These are phyloP conservation scores for Metschnikowia noctiluminum DNA, from an alignment of 805 yeast species.

Conservation along the genomic window DNA sequence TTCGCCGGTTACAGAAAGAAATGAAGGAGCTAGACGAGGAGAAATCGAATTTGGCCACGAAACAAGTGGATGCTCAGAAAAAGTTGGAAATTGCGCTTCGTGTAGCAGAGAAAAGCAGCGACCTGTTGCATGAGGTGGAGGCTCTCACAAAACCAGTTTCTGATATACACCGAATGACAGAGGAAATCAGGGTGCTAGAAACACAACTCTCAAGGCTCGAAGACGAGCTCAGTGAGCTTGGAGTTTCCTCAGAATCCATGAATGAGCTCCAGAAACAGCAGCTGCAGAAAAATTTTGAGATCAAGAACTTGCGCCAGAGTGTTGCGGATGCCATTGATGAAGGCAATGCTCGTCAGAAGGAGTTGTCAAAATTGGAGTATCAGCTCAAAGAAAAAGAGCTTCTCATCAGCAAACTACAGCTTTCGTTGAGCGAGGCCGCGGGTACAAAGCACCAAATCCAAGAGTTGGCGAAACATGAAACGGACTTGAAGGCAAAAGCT, in stretches of 20 bases:
- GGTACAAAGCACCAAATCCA: conserved; percentile 37
- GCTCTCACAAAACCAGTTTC: conserved; percentile 25
- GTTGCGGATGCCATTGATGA: conserved; percentile 33
- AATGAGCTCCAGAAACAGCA: conserved; percentile 47
- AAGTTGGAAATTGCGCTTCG: neutral
- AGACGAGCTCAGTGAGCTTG: conserved; percentile 37
- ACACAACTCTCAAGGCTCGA: conserved; percentile 25
- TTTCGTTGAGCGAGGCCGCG: conserved; percentile 45
- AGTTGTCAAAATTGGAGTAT: conserved; percentile 44
- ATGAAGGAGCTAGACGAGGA: neutral
- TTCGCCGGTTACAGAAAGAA: conserved; percentile 18
- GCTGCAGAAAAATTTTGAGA: conserved; percentile 32
- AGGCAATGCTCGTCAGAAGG: conserved; percentile 44
- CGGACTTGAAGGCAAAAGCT: conserved; percentile 14
- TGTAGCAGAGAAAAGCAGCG: neutral
- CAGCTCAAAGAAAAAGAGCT: conserved; percentile 52
- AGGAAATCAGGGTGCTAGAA: conserved; percentile 27
- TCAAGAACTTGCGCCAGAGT: conserved; percentile 39
- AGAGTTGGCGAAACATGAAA: conserved; percentile 27
- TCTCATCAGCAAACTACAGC: conserved; percentile 51
- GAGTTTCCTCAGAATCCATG: conserved; percentile 33
- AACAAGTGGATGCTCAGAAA: neutral
- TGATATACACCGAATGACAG: conserved; percentile 33
- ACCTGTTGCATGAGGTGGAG: conserved; percentile 13
- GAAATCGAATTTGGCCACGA: neutral